phyloP scores from a whole-genome alignment of 2,329 filamentous ascomycete genomes.

The Ophiocordyceps camponoti-leonardi region DNA sequence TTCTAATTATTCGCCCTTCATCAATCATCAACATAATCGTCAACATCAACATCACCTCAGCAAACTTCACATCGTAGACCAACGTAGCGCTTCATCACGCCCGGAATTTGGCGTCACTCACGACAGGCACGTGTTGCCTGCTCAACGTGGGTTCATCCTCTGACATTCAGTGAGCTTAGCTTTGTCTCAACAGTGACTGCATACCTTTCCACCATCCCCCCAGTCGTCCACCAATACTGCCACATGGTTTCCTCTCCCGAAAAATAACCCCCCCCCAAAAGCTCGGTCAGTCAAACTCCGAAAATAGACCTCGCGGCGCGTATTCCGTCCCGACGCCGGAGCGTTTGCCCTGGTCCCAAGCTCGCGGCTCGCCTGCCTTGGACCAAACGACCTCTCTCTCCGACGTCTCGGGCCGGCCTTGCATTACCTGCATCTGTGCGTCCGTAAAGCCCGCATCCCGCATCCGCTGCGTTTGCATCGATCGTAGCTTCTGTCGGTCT shows the following conservation, averaged over 20 bases:
- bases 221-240: too few species aligned
- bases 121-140: too few species aligned
- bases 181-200: too few species aligned
- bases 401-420: conserved; percentile 32
- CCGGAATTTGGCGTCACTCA: too few species aligned
- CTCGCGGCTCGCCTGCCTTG: conserved; percentile 44
- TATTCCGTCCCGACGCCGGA: conserved; percentile 2
- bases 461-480: conserved; percentile 58
- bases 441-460: conserved; percentile 65
- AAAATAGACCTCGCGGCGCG: conserved; percentile 3
- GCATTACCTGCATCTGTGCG: conserved; percentile 39
- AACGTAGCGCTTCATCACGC: too few species aligned
- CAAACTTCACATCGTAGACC: too few species aligned
- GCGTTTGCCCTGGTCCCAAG: conserved; percentile 41
- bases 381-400: conserved; percentile 56
- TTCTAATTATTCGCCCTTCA: neutral
- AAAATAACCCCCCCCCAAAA: too few species aligned
- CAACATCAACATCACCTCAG: neutral
- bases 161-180: too few species aligned
- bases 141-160: too few species aligned
- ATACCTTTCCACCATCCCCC: too few species aligned
- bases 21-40: too few species aligned
- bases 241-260: neutral
- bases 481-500: conserved; percentile 64
- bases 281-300: conserved; percentile 2